Base-by-base conservation (phyloP, 108 stramenopile genomes). In the Mediolabrus comicus region DNA sequence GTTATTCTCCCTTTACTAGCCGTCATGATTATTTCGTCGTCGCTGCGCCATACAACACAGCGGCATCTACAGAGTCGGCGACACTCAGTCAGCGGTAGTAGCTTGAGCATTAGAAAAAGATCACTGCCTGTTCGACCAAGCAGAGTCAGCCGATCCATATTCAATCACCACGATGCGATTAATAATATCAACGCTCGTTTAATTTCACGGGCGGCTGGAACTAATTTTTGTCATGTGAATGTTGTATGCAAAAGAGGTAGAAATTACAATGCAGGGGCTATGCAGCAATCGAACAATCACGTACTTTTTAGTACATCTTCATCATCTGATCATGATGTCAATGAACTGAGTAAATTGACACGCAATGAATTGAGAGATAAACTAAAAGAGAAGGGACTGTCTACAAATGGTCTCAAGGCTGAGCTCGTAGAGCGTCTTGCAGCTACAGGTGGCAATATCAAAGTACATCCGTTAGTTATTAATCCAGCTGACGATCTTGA, bases 351-450 rank as follows among this genome's bases (percentile, higher is more conserved):
- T 12, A 68, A 58, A 38, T 56, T 84, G 36, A 84, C 84, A 3
- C 73, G 82, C 14, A 66, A 69, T 24, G 74, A 69, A 29, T 65
- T 84, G 16, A 84, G 80, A 51, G 80, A 54, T n/a, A 62, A 56
- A 66, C 61, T 79, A 39, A 54, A 62, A 33, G 69, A 59, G 16
- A 46, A 33, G 30, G 77, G 77, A 35, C 33, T 82, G 26, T 60
- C 81, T 61, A 75, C 79, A 13, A 59, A 66, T 27, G 84, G 84
- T 33, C 74, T 79, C 35, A 84, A 84, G 53, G 72, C 84, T 16
- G 81, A 84, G 53, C 62, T 84, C 3, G 66, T 82, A 39, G 49
- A 75, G 16, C 72, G 84, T 14, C 66, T 84, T 19, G 52, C 53
- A 13, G n/a, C n/a, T n/a, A n/a, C n/a, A n/a, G n/a, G n/a, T n/a